phyloP scores from a whole-genome alignment of 176 grass and related monocot genomes.

The Oryza glaberrima region DNA sequence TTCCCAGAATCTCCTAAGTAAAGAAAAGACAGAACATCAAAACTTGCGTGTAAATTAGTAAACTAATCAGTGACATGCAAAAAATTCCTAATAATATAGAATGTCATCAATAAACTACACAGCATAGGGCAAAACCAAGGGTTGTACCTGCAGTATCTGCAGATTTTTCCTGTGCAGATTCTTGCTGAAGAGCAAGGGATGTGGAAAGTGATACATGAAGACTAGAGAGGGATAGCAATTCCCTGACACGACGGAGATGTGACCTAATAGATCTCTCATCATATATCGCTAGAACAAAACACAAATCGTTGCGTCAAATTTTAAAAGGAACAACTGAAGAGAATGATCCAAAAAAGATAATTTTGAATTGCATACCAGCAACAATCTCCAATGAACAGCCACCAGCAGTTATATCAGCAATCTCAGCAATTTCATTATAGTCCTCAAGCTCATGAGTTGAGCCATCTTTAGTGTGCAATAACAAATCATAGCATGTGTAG shows the following conservation, averaged over 20 bases:
- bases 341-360: not conserved
- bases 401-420: constrained; percentile 86
- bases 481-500: constrained; percentile 92
- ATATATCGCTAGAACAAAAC: constrained; percentile 71
- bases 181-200: constrained; percentile 82
- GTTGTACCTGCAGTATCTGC: constrained; percentile 50
- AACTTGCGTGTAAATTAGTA: constrained; percentile 1
- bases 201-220: constrained; percentile 87
- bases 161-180: constrained; percentile 70
- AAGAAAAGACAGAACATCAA: constrained; percentile 24
- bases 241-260: constrained; percentile 84
- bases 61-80: constrained; percentile 19
- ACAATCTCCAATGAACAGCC: constrained; percentile 94
- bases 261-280: constrained; percentile 98
- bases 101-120: constrained; percentile 13
- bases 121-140: constrained; percentile 19
- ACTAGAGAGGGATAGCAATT: constrained; percentile 87
- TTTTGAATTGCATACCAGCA: constrained; percentile 56
- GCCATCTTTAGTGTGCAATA: constrained; percentile 84
- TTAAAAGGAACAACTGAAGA: not conserved
- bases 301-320: constrained; percentile 1
- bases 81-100: not conserved
- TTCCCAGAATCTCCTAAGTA: constrained; percentile 66
- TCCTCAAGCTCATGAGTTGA: constrained; percentile 86
- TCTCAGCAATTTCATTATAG: constrained; percentile 96